Evolutionary conservation across 2,329 filamentous ascomycete genomes (phyloP), one percentile per base, ranked within the genome.

Genomic region (Cladophialophora chaetospira): DNA sequence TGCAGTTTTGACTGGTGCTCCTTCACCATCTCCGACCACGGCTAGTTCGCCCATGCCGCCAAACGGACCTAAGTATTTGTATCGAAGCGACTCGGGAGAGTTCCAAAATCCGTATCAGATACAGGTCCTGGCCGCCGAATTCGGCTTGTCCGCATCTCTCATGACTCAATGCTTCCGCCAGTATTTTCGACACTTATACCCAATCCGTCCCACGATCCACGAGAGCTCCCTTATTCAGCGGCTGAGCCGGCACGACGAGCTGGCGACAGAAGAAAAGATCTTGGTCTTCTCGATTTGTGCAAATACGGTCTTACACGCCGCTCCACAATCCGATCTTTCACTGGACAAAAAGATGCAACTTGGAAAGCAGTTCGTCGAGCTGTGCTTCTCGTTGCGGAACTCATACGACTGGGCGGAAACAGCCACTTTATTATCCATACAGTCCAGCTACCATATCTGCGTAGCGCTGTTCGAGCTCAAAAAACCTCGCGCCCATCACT

Each of bases 141-240:
- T 66, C 36, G 63, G 62, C 11, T 46, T 66, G 48, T 66, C 64
- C 26, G 55, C 57, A 3, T 54, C 54, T 11, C 51, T 66, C n/a
- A 62, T 66, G 58, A 64, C 61, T n/a, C 64, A 65, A 35, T 66
- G 64, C 43, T 55, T 66, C 28, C 56, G 61, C 29, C 64, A 65
- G 47, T 66, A 65, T 44, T 66, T 66, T 36, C 43, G 55, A 47
- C 63, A 65, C 40, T 42, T 66, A 13, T 66, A 66, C 45, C 56
- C 64, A 1, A 66, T 66, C 15, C 57, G 58, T 5, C 64, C 64
- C 13, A 61, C 65, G 17, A 60, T 66, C 17, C 64, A 66, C 45
- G 64, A 66, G 45, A 23, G 48, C 3, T 55, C 57, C 25, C 63
- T 66, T 28, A 33, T 57, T 19, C 48, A 54, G 19, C 58, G 62